Base-by-base conservation (phyloP, 1,284 basidiomycete genomes). In the Apiotrichum brassicae region DNA sequence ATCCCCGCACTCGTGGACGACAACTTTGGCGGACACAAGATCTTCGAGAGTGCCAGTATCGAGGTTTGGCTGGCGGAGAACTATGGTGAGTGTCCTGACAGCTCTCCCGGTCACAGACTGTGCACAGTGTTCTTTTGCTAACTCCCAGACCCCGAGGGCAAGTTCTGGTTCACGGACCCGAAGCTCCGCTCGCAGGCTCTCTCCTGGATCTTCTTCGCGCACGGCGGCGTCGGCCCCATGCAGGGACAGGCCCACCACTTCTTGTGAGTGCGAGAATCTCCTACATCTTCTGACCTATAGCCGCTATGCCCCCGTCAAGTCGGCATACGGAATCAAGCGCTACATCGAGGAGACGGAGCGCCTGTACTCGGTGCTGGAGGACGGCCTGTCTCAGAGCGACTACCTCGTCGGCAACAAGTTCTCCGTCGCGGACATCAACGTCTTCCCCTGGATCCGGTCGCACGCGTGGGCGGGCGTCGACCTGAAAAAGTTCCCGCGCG, bases 191-290 rank as follows among this genome's bases (percentile, higher is more conserved):
- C 80, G 62, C 78, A 83, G 66, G 77, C 81, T 66, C 63, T 85
- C 18, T 84, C 85, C 62, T 90, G 86, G 87, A 82, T 88, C 41
- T 86, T 87, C 73, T 89, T 85, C 58, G 77, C 79, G 33, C 71
- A 73, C 46, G 70, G 70, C 36, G 71, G 69, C 48, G 54, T 70
- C 19, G 70, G 66, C 28, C 68, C 69, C 24, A 72, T 71, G 68
- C 68, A 71, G 54, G 84, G 85, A 20, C 85, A 43, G 40, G 45
- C 71, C 3, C 73, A 75, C 56, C 74, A 75, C 56, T 77, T 76
- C 60, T 67, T 53, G 68, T 68, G 46, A 61, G 64, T 59, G 12
- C 30, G 16, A 7, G 6, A 14, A 42, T 25, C 14, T 16, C 34
- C 33, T 11, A 16, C n/a, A 34, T 7, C 33, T 7, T 14, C n/a